Evolutionary conservation across 2,329 filamentous ascomycete species (phyloP), one percentile per base, ranked within the genome.

Genomic region (Cordyceps javanica): DNA sequence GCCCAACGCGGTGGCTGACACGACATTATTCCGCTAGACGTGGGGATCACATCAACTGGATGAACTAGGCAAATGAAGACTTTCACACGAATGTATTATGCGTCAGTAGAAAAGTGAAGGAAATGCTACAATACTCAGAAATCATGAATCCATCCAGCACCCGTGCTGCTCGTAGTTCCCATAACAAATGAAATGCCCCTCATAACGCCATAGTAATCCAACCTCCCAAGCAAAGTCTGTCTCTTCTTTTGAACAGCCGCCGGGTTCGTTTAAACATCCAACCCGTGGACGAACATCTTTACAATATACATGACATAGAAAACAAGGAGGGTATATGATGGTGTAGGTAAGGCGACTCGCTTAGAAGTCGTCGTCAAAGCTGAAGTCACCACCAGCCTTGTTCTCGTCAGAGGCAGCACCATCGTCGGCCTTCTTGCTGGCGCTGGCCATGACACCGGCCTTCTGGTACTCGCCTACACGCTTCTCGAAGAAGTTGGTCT

Each of bases 401-500:
- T 73, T 73, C 72, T 82, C 77, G 60, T 85, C 76, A 7, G 67
- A 63, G 1, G 72, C 64, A 21, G 69, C 66, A 6, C 72, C 73
- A 10, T 79, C 73, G 21, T 81, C 77, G 10, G 55, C 45, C 73
- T 88, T 87, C 80, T 91, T 91, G 77, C 89, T 89, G 67, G 87
- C 89, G 78, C 89, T 92, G 69, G 88, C 88, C 91, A 99, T 96
- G 74, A 99, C 93, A 80, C 94, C 94, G 38, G 94, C 92, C 84
- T 99, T 99, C 79, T 99, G 94, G 85, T 99, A 99, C 71, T 99
- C 94, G 73, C 88, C 94, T 59, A 99, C 94, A 67, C 94, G 91
- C 89, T 99, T 99, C 88, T 99, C 94, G 74, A 99, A 99, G 85
- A 99, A 99, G 86, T 99, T 99, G 73, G 94, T 99, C 89, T 99